Percentiles rank a stretch among this genome's conserved stretches.
These are phyloP conservation scores for Calocera viscosa DNA, from an alignment of 768 basidiomycete genomes.

Conservation along the genomic window DNA sequence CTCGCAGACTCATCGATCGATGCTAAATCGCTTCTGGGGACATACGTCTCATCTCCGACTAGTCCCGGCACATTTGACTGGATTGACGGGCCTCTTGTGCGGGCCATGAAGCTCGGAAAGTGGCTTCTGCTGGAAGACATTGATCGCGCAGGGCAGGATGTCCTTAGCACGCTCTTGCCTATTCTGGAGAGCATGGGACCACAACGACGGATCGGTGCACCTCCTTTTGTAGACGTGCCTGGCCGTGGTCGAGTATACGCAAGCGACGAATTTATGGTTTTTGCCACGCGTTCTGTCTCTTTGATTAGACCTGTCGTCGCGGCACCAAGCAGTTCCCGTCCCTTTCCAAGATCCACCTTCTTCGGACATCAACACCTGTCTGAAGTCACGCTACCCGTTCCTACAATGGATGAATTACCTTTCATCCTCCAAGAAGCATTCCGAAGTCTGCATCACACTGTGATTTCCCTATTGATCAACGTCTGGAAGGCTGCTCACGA, in stretches of 20 bases:
- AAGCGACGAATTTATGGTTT: constrained; percentile 67
- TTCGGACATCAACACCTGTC: constrained; percentile 76
- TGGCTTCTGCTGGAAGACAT: constrained; percentile 92
- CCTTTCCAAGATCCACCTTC: constrained; percentile 52
- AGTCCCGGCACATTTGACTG: constrained; percentile 86
- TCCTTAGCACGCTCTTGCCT: constrained; percentile 75
- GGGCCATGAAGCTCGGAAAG: constrained; percentile 76
- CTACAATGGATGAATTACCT: constrained; percentile 52
- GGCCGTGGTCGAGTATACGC: constrained; percentile 63
- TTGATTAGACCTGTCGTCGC: constrained; percentile 24
- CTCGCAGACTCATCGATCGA: constrained; percentile 93
- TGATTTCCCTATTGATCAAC: constrained; percentile 42
- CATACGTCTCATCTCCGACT: constrained; percentile 75
- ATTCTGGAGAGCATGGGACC: constrained; percentile 54
- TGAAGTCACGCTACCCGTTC: constrained; percentile 52
- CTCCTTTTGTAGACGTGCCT: constrained; percentile 58
- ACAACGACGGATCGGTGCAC: constrained; percentile 63
- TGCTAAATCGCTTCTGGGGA: constrained; percentile 82
- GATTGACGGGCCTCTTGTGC: constrained; percentile 86
- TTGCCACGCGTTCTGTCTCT: constrained; percentile 68
- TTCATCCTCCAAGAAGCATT: constrained; percentile 59
- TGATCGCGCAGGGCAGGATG: constrained; percentile 79
- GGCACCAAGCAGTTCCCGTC: constrained; percentile 26
- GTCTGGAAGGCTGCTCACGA: constrained; percentile 57
- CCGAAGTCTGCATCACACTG: constrained; percentile 40